These are phyloP conservation scores for Russula foetens DNA, from an alignment of 768 basidiomycete genomes.

Conservation along the genomic window DNA sequence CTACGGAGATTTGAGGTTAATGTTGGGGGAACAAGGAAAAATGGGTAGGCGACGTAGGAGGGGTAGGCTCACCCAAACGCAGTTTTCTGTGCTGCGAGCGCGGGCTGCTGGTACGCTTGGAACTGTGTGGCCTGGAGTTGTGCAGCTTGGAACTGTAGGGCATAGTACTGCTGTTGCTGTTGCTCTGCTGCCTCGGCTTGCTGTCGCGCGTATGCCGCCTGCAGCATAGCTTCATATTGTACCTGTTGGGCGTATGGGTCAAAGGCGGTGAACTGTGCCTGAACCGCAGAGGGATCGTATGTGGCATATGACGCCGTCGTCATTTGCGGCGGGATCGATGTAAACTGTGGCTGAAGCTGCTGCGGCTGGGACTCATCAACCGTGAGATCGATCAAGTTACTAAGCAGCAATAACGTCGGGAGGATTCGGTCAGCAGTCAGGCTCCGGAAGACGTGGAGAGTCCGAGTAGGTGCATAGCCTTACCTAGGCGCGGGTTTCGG, in stretches of 20 bases:
- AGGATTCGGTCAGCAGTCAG: not conserved
- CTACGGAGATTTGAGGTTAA: not conserved
- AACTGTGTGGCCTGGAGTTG: slow-evolving; percentile 4
- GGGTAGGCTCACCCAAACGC: slow-evolving; percentile 42
- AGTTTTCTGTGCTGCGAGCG: slow-evolving; percentile 26
- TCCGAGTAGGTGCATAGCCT: slow-evolving; percentile 36
- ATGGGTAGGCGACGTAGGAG: not conserved
- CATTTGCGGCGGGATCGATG: slow-evolving; percentile 16
- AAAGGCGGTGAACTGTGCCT: slow-evolving; percentile 59
- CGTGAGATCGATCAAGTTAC: slow-evolving; percentile 11
- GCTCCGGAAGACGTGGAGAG: not conserved
- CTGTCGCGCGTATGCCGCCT: slow-evolving; percentile 65
- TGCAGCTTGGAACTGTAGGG: slow-evolving; percentile 44
- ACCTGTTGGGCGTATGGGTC: slow-evolving; percentile 87
- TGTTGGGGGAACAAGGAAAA: not conserved
- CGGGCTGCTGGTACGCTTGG: not conserved
- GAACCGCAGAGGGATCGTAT: slow-evolving; percentile 14
- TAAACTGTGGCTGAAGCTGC: slow-evolving; percentile 23
- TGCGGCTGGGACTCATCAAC: slow-evolving; percentile 18
- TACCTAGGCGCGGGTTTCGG: slow-evolving; percentile 38
- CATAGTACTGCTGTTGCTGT: slow-evolving; percentile 36
- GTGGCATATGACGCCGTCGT: not conserved
- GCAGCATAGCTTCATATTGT: slow-evolving; percentile 73
- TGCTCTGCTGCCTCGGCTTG: slow-evolving; percentile 39
- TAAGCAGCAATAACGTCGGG: not conserved